Base-by-base conservation (phyloP, 1,284 basidiomycete species). In the Apiotrichum mycotoxinovorans region DNA sequence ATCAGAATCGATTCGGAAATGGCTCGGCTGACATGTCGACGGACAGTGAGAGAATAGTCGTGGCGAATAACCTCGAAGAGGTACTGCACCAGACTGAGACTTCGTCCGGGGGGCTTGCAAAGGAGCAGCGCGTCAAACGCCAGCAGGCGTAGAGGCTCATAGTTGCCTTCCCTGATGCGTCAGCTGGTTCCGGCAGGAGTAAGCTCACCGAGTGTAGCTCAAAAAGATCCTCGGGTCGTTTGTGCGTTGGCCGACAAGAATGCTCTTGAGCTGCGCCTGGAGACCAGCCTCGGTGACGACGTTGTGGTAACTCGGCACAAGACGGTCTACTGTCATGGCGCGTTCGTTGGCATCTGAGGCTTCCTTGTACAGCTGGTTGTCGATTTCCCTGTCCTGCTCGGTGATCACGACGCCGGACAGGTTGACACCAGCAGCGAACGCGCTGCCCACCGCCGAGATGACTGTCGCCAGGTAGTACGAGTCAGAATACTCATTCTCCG, bases 231-330 rank as follows among this genome's bases (percentile, higher is more conserved):
- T 83, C 27, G 89, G 81, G 67, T 95, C 89, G 60, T 87, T 87
- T 1, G 90, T 87, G 52, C 91, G 83, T 51, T 96, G 83, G 68
- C 86, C 86, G 0, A 89, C 87, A 56, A 90, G 79, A 58, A 86
- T 87, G 57, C 92, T 79, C 61, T 91, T 83, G 70, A 92, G 80
- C 69, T 91, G 85, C 67, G 91, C 92, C 83, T 94, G 89, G 51
- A 97, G 79, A 4, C 87, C 87, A 30, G 95, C 91, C 53, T 92
- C 83, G 0, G 94, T 94, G 40, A 98, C 87, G 25, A 93, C 85
- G 69, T 98, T 98, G 70, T 97, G 92, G 59, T 86, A 87, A 4
- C 94, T 96, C 3, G 96, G 91, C 54, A 98, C 94, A 18, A 98
- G 81, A 56, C 92, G 83, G 74, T 99, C 96, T 83, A 98, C 91